Percentiles rank a stretch among this genome's conserved stretches.
phyloP scores from a whole-genome alignment of 495 filamentous ascomycete species.

The Pseudevernia furfuracea region DNA sequence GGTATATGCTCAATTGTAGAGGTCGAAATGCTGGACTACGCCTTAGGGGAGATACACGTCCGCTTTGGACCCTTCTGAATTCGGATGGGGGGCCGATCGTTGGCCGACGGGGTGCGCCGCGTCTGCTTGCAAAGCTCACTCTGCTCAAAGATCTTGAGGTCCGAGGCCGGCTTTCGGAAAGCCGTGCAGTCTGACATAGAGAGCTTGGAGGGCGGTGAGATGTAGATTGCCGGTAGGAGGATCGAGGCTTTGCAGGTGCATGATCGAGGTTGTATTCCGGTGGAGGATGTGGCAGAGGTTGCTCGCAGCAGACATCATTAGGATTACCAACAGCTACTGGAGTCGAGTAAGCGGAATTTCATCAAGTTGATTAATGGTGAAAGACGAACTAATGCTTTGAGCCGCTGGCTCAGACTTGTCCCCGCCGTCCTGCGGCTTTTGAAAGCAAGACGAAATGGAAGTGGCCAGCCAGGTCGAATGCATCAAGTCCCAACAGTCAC shows the following conservation, averaged over 20 bases:
- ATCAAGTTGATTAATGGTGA: background rate
- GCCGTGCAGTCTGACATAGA: slow-evolving; percentile 35
- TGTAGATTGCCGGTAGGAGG: background rate
- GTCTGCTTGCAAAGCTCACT: slow-evolving; percentile 44
- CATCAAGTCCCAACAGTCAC: slow-evolving; percentile 20
- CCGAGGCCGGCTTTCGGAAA: slow-evolving; percentile 36
- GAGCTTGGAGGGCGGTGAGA: slow-evolving; percentile 20
- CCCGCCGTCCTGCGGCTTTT: slow-evolving; percentile 21
- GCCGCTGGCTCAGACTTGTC: slow-evolving; percentile 18
- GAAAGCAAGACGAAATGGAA: slow-evolving; percentile 25
- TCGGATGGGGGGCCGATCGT: slow-evolving; percentile 48
- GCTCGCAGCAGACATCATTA: slow-evolving; percentile 41
- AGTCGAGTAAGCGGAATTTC: slow-evolving; percentile 3
- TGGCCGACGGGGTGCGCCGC: slow-evolving; percentile 37
- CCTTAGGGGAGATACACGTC: slow-evolving; percentile 28
- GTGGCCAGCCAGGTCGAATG: slow-evolving; percentile 28
- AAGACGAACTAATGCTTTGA: slow-evolving; percentile 6
- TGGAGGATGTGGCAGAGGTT: slow-evolving; percentile 44
- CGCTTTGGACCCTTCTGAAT: slow-evolving; percentile 42
- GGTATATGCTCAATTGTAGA: slow-evolving; percentile 68
- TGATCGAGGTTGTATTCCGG: slow-evolving; percentile 40
- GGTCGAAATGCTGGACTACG: slow-evolving; percentile 49
- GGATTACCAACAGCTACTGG: slow-evolving; percentile 21
- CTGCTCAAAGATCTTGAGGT: slow-evolving; percentile 41
- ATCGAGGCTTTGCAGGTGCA: slow-evolving; percentile 34